Evolutionary conservation across 257 asterid species (phyloP).

Genomic region (Mitragyna speciosa): DNA sequence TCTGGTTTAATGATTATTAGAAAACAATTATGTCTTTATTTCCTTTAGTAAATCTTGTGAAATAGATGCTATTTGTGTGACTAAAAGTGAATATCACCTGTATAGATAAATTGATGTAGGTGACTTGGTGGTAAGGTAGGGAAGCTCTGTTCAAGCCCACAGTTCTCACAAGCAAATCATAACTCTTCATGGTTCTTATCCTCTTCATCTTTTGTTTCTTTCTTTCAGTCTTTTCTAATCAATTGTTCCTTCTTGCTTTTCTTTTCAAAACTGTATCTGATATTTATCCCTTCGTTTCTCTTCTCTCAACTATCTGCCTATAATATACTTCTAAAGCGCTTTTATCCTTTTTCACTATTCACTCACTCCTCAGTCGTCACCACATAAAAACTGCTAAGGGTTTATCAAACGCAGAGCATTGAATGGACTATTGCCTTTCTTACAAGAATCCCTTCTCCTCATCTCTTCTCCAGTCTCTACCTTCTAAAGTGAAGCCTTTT

Average conservation of each 20-base stretch:
- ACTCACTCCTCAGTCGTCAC: not conserved
- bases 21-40: no score
- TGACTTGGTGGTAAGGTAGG: not conserved
- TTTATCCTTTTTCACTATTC: not conserved
- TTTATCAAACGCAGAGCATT: slow-evolving; percentile 19
- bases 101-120: no score
- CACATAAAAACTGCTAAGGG: not conserved
- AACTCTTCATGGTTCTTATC: slow-evolving; percentile 5
- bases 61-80: no score
- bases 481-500: slow-evolving; percentile 14
- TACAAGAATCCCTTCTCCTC: slow-evolving; percentile 23
- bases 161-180: slow-evolving; percentile 10
- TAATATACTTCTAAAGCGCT: not conserved
- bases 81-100: no score
- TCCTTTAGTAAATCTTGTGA: no score
- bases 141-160: not conserved
- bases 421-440: slow-evolving; percentile 69
- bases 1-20: no score
- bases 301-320: not conserved
- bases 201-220: not conserved
- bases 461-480: slow-evolving; percentile 24
- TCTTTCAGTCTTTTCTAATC: no score
- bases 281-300: not conserved
- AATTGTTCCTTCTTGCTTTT: no score
- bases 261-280: not conserved